phyloP scores from a whole-genome alignment of 1,284 basidiomycete genomes.

The Ustilago loliicola region DNA sequence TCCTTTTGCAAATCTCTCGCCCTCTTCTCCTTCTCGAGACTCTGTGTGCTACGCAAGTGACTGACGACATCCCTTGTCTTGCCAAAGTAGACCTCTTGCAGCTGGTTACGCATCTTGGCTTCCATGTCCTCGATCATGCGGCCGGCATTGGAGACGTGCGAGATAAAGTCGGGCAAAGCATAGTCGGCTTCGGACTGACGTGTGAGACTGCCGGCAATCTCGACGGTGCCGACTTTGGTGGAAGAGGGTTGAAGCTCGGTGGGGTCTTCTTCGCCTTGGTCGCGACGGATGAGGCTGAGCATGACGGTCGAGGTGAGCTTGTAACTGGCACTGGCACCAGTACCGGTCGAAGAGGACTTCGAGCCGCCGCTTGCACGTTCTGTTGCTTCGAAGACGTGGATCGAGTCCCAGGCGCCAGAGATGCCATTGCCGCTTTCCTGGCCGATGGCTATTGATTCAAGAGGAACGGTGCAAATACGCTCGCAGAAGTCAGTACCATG shows the following conservation, averaged over 20 bases:
- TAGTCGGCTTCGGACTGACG: constrained; percentile 81
- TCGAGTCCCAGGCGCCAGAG: constrained; percentile 91
- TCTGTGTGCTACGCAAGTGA: constrained; percentile 87
- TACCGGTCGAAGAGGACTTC: constrained; percentile 27
- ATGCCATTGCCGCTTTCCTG: constrained; percentile 58
- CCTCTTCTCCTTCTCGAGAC: constrained; percentile 83
- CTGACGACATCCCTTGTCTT: constrained; percentile 96
- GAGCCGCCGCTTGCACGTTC: constrained; percentile 75
- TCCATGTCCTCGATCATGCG: constrained; percentile 98
- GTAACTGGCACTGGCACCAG: constrained; percentile 89
- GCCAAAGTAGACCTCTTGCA: constrained; percentile 89
- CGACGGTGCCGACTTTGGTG: constrained; percentile 79
- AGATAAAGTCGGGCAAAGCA: constrained; percentile 67
- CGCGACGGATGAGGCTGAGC: constrained; percentile 86
- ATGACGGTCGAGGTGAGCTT: constrained; percentile 98
- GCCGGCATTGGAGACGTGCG: constrained; percentile 92
- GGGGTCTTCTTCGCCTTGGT: constrained; percentile 69
- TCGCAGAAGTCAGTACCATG: background rate
- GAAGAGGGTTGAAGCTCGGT: constrained; percentile 30
- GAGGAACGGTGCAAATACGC: background rate
- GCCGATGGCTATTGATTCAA: constrained; percentile 30
- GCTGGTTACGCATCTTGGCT: constrained; percentile 94
- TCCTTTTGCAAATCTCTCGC: constrained; percentile 92
- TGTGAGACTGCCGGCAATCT: constrained; percentile 94
- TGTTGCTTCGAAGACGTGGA: constrained; percentile 95